Evolutionary conservation across 192 early-diverging fungal genomes (phyloP), one percentile per base, ranked within the genome.

Genomic region (Endogone sp.): DNA sequence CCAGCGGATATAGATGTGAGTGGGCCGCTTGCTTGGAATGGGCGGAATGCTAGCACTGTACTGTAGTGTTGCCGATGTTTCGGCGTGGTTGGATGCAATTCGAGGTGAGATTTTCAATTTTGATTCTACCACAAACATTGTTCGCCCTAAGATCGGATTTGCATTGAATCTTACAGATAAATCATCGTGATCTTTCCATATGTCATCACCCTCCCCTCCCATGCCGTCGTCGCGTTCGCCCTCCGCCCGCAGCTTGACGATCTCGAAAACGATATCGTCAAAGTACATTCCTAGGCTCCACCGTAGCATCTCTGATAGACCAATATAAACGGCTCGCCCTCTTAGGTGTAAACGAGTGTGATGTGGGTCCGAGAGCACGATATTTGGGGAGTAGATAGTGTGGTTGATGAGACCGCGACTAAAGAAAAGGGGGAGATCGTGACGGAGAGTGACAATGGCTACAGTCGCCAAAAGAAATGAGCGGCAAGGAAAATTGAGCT

Each of bases 211-310:
- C 11, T 56, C 55, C 55, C 11, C 29, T 28, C 37, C 67, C 28
- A 64, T 56, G 2, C 9, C n/a, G 9, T 21, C 6, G 2, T 32
- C 2, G 2, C 57, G 56, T n/a, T 54, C 58, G 22, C 32, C 44
- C 3, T 72, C 75, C 25, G 79, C 77, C 21, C 77, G 72, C 58
- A 86, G 76, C 16, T 71, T 76, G 9, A 75, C 66, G 20, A 86
- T 75, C 55, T 82, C 81, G 24, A 86, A 71, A 3, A 71, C 64
- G 20, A 86, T 65, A 61, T 81, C 76, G 25, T 81, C 73, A 75
- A 81, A 86, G 65, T 82, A 86, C 69, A 79, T 72, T 32, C 75
- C 72, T 58, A 84, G 72, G 73, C 85, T 86, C 81, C 83, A 86
- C 16, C 79, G 73, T 31, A 86, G 65, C 49, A 82, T 81, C 26